Conservation (phyloP, 495 filamentous ascomycete genomes). For the Penicillium subrubescens region DNA sequence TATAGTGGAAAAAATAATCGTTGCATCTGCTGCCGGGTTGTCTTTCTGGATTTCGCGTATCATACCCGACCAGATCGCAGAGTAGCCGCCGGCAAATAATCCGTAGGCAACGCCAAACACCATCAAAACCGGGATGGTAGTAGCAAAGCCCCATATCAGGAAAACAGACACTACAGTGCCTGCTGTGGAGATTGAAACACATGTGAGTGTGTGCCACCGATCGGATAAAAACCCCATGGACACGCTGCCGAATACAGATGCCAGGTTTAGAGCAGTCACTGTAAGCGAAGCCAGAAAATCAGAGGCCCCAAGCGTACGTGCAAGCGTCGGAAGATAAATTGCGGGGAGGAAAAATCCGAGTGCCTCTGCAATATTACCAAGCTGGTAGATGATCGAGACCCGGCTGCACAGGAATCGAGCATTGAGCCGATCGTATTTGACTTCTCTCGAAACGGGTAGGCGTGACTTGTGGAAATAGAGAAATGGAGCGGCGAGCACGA, state of each 20-base stretch:
- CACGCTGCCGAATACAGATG: slow-evolving; percentile 58
- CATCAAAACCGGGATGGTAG: slow-evolving; percentile 51
- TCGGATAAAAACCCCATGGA: slow-evolving; percentile 59
- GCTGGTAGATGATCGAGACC: slow-evolving; percentile 53
- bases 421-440: slow-evolving; percentile 21
- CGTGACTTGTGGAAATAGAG: slow-evolving; percentile 60
- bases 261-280: slow-evolving; percentile 53
- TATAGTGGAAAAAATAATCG: slow-evolving; percentile 58
- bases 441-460: slow-evolving; percentile 40
- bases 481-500: slow-evolving; percentile 54
- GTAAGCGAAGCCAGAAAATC: slow-evolving; percentile 41
- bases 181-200: slow-evolving; percentile 54
- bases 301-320: slow-evolving; percentile 43
- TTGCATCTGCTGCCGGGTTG: slow-evolving; percentile 41
- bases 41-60: slow-evolving; percentile 51
- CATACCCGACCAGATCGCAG: slow-evolving; percentile 59
- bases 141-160: slow-evolving; percentile 64
- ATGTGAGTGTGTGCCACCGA: slow-evolving; percentile 54
- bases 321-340: slow-evolving; percentile 62
- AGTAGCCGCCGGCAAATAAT: slow-evolving; percentile 61
- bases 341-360: slow-evolving; percentile 63
- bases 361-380: slow-evolving; percentile 55
- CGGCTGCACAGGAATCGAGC: slow-evolving; percentile 47
- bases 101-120: slow-evolving; percentile 64
- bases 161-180: slow-evolving; percentile 58